phyloP scores from a whole-genome alignment of 805 yeast genomes.

The Ogataea ganodermae region DNA sequence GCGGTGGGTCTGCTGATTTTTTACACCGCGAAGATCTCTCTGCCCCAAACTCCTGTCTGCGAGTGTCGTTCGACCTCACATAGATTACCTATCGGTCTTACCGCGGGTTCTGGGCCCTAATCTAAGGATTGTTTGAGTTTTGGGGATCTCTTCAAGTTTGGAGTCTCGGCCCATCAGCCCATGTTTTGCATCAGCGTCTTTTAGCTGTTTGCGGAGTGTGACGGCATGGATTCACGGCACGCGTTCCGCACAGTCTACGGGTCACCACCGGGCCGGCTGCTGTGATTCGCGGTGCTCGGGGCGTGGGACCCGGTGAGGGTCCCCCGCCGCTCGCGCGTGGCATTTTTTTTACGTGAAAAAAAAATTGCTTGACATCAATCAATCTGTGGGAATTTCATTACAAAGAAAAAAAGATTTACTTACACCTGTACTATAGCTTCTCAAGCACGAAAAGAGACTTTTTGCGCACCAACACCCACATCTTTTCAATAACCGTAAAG shows the following conservation, averaged over 20 bases:
- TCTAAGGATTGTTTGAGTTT: too few species aligned
- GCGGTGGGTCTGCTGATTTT: neutral
- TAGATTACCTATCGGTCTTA: too few species aligned
- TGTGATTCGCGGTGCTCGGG: too few species aligned
- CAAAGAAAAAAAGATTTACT: slow-evolving; percentile 1
- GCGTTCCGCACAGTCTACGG: too few species aligned
- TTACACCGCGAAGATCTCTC: neutral
- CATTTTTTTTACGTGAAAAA: neutral
- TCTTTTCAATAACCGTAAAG: neutral
- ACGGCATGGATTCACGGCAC: too few species aligned
- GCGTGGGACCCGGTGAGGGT: neutral
- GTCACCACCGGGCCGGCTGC: too few species aligned
- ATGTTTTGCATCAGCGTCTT: too few species aligned
- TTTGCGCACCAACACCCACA: neutral
- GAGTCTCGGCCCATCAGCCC: too few species aligned
- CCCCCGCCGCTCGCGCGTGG: slow-evolving; percentile 2
- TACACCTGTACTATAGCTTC: slow-evolving; percentile 3
- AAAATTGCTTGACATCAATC: neutral
- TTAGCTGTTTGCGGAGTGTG: too few species aligned
- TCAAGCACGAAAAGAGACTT: neutral
- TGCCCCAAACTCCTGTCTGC: neutral
- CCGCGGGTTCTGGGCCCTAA: too few species aligned
- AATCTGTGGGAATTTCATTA: slow-evolving; percentile 3
- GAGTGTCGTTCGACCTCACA: neutral
- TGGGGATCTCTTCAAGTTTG: too few species aligned